Evolutionary conservation across 2,329 filamentous ascomycete genomes (phyloP), one percentile per base, ranked within the genome.

Genomic region (Aspergillus floridensis): DNA sequence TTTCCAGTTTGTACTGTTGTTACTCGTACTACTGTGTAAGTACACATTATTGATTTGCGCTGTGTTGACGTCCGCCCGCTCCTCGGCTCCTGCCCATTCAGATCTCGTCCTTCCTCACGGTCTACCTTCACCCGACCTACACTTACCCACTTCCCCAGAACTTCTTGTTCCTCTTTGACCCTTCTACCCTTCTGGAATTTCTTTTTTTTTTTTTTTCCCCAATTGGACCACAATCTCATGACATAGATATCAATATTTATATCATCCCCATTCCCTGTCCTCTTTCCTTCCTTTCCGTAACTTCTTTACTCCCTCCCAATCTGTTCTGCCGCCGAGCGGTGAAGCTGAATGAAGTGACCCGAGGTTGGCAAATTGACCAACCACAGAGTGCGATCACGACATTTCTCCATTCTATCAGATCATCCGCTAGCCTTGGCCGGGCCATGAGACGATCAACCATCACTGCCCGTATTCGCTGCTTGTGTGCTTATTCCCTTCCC

Each of bases 331-430:
- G 22, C 21, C 47, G 58, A 68, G 67, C 66, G 68, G 68, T 68
- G 61, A 71, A 58, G 54, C 49, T 35, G 24, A 22, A 31, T 41
- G 47, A 56, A 21, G 32, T 49, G 6, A 57, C 48, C 60, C 57
- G 54, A 57, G 58, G 59, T 49, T 53, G n/a, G 19, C 51, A 41
- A 41, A 66, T 66, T 56, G 69, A 65, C 72, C 61, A 70, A 74
- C 65, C 67, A 72, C 59, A 65, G 49, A 19, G 26, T 49, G 66
- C 72, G 71, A 76, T 77, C 72, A 75, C 74, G 74, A 76, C 74
- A 77, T 77, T 75, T 76, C 72, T 71, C 72, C 74, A 75, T 75
- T 72, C 63, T 68, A 77, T 76, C 72, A 74, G 70, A 74, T 74
- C 74, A 76, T 76, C 72, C 63, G 62, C 66, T 68, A 72, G 70